These are phyloP conservation scores for Benincasa hispida DNA, from an alignment of 306 rosid genomes.

Conservation along the genomic window DNA sequence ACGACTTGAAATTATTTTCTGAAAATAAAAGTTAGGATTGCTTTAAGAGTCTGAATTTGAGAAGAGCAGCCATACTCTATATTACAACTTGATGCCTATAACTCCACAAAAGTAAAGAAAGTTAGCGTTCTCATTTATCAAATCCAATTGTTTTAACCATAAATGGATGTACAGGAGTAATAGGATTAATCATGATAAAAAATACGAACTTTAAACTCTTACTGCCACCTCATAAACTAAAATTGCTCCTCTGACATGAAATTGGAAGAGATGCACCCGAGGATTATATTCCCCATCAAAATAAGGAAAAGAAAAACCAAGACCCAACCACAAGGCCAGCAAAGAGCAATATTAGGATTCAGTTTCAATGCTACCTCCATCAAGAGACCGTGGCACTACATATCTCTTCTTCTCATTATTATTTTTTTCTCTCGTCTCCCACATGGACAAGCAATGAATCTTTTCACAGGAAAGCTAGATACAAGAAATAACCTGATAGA, in stretches of 20 bases:
- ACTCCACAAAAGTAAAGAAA: not conserved
- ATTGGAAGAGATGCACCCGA: not conserved
- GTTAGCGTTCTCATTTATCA: not conserved
- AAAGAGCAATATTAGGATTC: not conserved
- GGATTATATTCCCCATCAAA: not conserved
- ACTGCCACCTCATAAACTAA: not conserved
- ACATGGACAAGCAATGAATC: not conserved
- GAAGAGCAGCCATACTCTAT: not conserved
- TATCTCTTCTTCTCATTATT: not conserved
- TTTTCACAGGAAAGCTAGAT: constrained; percentile 6
- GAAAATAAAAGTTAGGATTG: constrained; percentile 10
- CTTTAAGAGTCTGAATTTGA: not conserved
- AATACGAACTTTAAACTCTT: not conserved
- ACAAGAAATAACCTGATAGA: constrained; percentile 38
- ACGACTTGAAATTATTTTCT: constrained; percentile 48
- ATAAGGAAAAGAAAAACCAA: not conserved
- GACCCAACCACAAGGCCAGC: not conserved
- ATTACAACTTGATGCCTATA: not conserved
- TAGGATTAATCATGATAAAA: not conserved
- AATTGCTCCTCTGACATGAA: not conserved
- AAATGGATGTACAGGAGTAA: not conserved
- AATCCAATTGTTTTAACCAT: not conserved
- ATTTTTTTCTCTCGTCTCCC: not conserved
- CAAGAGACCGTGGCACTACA: not conserved
- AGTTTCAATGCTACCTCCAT: not conserved